These are phyloP conservation scores for Globisporangium polare DNA, from an alignment of 352 stramenopile genomes.

Conservation along the genomic window DNA sequence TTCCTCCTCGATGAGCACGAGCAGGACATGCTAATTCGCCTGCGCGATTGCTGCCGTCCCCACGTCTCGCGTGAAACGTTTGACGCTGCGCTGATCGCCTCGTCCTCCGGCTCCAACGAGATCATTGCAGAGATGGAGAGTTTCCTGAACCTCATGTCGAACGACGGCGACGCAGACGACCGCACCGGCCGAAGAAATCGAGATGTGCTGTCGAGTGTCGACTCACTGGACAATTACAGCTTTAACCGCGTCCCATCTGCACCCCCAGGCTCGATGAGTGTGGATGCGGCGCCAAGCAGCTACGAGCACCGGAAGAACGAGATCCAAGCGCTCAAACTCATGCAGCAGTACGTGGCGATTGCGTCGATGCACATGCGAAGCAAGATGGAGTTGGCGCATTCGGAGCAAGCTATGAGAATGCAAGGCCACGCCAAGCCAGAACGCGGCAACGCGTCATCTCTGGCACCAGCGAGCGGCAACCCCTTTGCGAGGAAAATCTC, in stretches of 20 bases:
- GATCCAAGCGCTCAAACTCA: constrained; percentile 72
- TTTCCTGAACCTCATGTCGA: constrained; percentile 24
- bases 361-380: constrained; percentile 89
- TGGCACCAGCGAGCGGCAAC: constrained; percentile 28
- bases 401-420: constrained; percentile 72
- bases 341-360: constrained; percentile 86
- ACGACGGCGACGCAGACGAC: constrained; percentile 30
- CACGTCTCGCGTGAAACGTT: constrained; percentile 85
- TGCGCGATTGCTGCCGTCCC: constrained; percentile 58
- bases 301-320: constrained; percentile 80
- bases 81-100: constrained; percentile 72
- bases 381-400: constrained; percentile 82
- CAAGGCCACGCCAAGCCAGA: constrained; percentile 41
- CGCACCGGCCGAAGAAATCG: constrained; percentile 24
- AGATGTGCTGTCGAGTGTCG: constrained; percentile 57
- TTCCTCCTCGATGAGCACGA: constrained; percentile 67
- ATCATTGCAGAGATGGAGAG: constrained; percentile 55
- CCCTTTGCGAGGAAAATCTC: constrained; percentile 56
- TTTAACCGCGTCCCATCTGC: constrained; percentile 16
- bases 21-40: constrained; percentile 41
- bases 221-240: constrained; percentile 61
- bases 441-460: constrained; percentile 22
- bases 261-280: constrained; percentile 4
- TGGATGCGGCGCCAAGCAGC: constrained; percentile 14
- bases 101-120: constrained; percentile 40